Percentiles rank a stretch among this genome's conserved stretches.
These are phyloP conservation scores for Diutina siamensis DNA, from an alignment of 1,139 yeast genomes.

Conservation along the genomic window DNA sequence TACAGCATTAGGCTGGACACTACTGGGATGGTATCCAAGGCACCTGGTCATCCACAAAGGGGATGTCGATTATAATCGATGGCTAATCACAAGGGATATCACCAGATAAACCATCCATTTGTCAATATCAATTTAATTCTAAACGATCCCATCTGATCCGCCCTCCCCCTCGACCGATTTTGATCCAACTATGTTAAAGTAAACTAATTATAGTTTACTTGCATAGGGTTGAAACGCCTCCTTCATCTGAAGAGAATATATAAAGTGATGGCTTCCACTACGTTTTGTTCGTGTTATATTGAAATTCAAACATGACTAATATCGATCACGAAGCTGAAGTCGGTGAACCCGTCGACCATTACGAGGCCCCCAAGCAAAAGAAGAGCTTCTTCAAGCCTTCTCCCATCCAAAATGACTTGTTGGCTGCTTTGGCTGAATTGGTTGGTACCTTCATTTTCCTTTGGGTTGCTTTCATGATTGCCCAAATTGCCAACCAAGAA, in stretches of 20 bases:
- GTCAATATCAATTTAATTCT: background rate
- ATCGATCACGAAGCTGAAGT: constrained; percentile 4
- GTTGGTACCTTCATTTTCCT: constrained; percentile 79
- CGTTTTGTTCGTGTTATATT: background rate
- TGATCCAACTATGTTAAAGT: background rate
- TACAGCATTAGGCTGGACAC: background rate
- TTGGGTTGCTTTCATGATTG: constrained; percentile 75
- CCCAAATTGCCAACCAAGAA: constrained; percentile 72
- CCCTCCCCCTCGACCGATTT: too few relatives aligned
- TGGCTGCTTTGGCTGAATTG: constrained; percentile 42
- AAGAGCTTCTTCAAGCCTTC: background rate
- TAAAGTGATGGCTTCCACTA: background rate
- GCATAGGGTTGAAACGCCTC: constrained; percentile 1
- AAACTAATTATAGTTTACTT: background rate
- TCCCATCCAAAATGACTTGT: constrained; percentile 1
- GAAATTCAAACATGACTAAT: background rate
- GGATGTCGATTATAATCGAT: too few relatives aligned
- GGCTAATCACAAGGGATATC: too few relatives aligned
- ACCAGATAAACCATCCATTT: background rate
- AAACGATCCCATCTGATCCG: too few relatives aligned
- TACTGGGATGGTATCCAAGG: background rate
- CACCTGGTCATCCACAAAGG: too few relatives aligned
- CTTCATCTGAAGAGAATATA: background rate
- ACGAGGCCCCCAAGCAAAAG: background rate
- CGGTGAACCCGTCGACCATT: background rate